Evolutionary conservation across 192 early-diverging fungal genomes (phyloP).

Genomic region (Backusella tuberculispora): DNA sequence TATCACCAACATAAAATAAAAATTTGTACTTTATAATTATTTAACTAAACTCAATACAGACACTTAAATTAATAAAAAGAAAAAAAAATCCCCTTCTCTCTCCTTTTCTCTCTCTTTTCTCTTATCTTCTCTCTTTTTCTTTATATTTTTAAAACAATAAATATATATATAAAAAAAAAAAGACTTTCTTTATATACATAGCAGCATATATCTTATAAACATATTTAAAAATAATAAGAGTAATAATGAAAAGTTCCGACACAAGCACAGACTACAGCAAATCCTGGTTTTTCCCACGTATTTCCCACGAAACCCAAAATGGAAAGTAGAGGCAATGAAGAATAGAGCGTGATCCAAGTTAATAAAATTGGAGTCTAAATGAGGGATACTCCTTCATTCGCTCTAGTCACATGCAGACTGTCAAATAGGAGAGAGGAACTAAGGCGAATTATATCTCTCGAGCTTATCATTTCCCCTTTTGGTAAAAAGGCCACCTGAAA

Average conservation of each 20-base stretch:
- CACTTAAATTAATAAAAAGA: not conserved
- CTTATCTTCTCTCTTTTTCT: too few relatives aligned
- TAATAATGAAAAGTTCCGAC: not conserved
- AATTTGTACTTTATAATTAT: not conserved
- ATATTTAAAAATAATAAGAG: not conserved
- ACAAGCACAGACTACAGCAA: slow-evolving; percentile 10
- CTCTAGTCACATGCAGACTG: slow-evolving; percentile 21
- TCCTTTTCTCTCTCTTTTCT: too few relatives aligned
- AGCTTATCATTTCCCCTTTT: slow-evolving; percentile 14
- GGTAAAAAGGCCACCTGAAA: slow-evolving; percentile 13
- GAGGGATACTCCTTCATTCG: slow-evolving; percentile 11
- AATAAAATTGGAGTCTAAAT: slow-evolving; percentile 1
- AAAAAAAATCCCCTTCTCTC: not conserved
- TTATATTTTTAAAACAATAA: too few relatives aligned
- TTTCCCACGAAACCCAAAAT: slow-evolving; percentile 29
- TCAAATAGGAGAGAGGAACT: slow-evolving; percentile 18
- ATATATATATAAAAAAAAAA: too few relatives aligned
- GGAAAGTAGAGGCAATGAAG: slow-evolving; percentile 18
- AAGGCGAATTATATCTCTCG: slow-evolving; percentile 12
- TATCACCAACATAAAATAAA: slow-evolving; percentile 3
- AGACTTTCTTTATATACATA: too few relatives aligned
- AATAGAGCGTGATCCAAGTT: slow-evolving; percentile 25
- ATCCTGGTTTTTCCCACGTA: slow-evolving; percentile 19
- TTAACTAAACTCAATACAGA: slow-evolving; percentile 6
- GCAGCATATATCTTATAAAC: too few relatives aligned